Percentiles rank a stretch among this genome's conserved stretches.
Conservation (phyloP, 768 basidiomycete species). For the Suillus subluteus region DNA sequence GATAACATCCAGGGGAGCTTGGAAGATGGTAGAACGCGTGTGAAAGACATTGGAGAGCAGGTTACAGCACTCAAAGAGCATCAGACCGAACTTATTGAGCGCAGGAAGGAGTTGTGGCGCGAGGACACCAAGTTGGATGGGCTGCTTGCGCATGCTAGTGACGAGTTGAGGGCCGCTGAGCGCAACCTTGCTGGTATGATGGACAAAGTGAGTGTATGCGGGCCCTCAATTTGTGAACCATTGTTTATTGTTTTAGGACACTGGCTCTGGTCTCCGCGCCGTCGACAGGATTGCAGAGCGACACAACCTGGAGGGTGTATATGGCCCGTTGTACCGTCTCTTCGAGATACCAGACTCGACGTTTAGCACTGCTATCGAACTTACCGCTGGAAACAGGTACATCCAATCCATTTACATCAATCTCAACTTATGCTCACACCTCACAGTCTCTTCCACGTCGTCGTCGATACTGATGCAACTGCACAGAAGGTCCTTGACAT, state of each 20-base stretch:
- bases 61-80: conserved; percentile 64
- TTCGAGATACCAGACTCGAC: conserved; percentile 88
- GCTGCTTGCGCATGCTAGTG: conserved; percentile 71
- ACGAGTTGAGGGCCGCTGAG: conserved; percentile 83
- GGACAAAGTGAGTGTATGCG: conserved; percentile 72
- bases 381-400: conserved; percentile 95
- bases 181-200: conserved; percentile 85
- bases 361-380: conserved; percentile 91
- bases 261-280: conserved; percentile 83
- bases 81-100: conserved; percentile 71
- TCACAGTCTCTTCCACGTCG: conserved; percentile 90
- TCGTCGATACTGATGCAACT: conserved; percentile 95
- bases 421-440: conserved; percentile 17
- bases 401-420: not conserved
- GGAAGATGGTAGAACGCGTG: conserved; percentile 63
- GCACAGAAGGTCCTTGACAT: conserved; percentile 89
- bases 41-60: conserved; percentile 64
- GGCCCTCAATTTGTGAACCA: not conserved
- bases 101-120: conserved; percentile 91
- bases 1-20: conserved; percentile 58
- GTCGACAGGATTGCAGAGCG: conserved; percentile 84
- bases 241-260: conserved; percentile 61
- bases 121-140: conserved; percentile 90
- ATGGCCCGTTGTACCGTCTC: conserved; percentile 92
- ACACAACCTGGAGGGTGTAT: conserved; percentile 78